A percentile compares a stretch with the other conserved stretches of the same genome.
These are phyloP conservation scores for Sambucus nigra DNA, from an alignment of 129 eudicot species.

Conservation along the genomic window DNA sequence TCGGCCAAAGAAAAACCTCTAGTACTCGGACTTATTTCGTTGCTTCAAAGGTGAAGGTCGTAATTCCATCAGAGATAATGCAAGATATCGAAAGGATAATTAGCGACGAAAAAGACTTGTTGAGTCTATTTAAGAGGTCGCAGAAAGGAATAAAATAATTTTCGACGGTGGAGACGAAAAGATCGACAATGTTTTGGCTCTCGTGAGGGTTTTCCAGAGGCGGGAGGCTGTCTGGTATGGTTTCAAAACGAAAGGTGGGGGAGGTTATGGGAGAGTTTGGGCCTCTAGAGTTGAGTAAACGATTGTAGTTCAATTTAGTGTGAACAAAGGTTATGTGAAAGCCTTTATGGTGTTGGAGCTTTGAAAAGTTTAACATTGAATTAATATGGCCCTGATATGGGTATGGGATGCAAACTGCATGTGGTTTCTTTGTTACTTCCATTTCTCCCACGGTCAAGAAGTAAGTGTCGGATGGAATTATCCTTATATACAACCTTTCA, in stretches of 20 bases:
- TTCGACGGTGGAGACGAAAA: background rate
- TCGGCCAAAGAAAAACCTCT: too few relatives aligned
- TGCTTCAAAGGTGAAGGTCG: background rate
- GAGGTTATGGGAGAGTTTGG: background rate
- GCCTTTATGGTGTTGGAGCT: background rate
- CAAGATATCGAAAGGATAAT: background rate
- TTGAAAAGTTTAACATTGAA: background rate
- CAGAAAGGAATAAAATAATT: background rate
- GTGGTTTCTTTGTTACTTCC: too few relatives aligned
- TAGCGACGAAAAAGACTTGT: background rate
- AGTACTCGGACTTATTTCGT: background rate
- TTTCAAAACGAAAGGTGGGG: background rate
- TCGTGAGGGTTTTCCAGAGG: background rate
- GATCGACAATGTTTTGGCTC: background rate
- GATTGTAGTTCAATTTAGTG: constrained; percentile 1
- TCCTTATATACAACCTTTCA: too few relatives aligned
- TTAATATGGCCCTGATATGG: background rate
- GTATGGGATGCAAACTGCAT: too few relatives aligned
- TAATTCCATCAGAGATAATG: background rate
- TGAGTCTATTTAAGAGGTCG: background rate
- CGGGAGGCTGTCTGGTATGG: constrained; percentile 2
- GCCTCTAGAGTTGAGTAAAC: background rate
- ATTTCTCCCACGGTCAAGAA: too few relatives aligned
- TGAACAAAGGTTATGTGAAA: background rate
- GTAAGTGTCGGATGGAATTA: too few relatives aligned